These are phyloP conservation scores for Agrocybe chaxingu DNA, from an alignment of 768 basidiomycete genomes.

Conservation along the genomic window DNA sequence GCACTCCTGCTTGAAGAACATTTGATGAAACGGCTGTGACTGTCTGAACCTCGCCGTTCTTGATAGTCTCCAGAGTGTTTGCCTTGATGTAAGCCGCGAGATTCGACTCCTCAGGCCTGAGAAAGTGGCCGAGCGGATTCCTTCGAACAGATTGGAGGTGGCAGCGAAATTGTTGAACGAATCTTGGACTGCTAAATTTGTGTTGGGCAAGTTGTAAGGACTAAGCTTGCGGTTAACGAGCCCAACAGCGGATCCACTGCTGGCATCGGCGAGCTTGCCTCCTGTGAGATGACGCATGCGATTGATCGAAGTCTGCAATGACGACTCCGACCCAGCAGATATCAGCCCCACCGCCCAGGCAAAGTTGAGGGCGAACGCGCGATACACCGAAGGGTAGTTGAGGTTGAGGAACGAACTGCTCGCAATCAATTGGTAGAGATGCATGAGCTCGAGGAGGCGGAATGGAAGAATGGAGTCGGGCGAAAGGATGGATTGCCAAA, in stretches of 20 bases:
- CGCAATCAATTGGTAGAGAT: constrained; percentile 83
- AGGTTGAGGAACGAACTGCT: constrained; percentile 76
- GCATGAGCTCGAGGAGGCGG: constrained; percentile 78
- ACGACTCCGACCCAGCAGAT: constrained; percentile 44
- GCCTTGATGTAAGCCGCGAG: not conserved
- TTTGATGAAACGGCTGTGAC: constrained; percentile 64
- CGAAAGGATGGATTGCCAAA: constrained; percentile 53
- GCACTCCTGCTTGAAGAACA: constrained; percentile 75
- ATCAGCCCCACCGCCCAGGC: constrained; percentile 85
- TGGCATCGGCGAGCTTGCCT: constrained; percentile 62
- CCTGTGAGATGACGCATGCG: constrained; percentile 82
- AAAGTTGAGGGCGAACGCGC: constrained; percentile 82
- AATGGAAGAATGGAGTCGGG: constrained; percentile 61
- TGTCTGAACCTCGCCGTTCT: constrained; percentile 51
- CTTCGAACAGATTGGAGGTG: not conserved
- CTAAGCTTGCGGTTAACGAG: constrained; percentile 80
- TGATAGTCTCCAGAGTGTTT: constrained; percentile 16
- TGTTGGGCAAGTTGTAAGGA: constrained; percentile 58
- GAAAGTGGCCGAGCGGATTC: constrained; percentile 1
- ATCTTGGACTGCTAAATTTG: not conserved
- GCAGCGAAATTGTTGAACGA: not conserved
- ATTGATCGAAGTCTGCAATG: constrained; percentile 76
- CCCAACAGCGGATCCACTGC: constrained; percentile 59
- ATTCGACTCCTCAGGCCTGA: not conserved
- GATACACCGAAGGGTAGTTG: constrained; percentile 85